A percentile compares a stretch with the other conserved stretches of the same genome.
phyloP scores from a whole-genome alignment of 352 stramenopile species.

The Pythium aristosporum region DNA sequence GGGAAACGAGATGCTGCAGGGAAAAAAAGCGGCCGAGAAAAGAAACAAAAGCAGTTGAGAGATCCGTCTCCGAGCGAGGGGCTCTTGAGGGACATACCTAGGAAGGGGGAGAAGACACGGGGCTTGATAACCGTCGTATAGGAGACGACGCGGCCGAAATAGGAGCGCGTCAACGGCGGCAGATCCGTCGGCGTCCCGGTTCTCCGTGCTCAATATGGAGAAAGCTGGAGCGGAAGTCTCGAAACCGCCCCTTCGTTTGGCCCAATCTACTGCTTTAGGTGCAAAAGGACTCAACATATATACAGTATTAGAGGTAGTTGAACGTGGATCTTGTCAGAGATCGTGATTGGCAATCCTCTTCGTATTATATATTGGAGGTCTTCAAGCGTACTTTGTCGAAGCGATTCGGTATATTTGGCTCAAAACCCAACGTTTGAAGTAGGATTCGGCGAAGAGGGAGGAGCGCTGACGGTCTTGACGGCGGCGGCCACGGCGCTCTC shows the following conservation, averaged over 20 bases:
- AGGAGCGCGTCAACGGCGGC: not conserved
- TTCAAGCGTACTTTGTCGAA: constrained; percentile 6
- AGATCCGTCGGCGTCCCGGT: not conserved
- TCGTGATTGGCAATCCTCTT: constrained; percentile 5
- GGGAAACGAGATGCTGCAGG: not conserved
- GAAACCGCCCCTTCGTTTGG: constrained; percentile 14
- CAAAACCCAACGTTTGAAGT: not conserved
- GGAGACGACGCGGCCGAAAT: not conserved
- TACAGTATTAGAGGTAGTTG: constrained; percentile 8
- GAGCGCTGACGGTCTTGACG: not conserved
- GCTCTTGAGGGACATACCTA: not conserved
- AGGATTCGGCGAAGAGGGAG: not conserved
- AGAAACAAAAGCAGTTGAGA: not conserved
- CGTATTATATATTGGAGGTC: constrained; percentile 13
- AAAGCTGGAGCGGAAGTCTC: not conserved
- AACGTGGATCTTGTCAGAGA: not conserved
- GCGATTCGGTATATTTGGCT: not conserved
- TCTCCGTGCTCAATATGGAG: not conserved
- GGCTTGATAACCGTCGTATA: constrained; percentile 1
- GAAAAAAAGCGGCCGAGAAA: too few relatives aligned
- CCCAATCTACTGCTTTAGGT: constrained; percentile 10
- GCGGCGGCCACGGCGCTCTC: not conserved
- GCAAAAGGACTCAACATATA: constrained; percentile 12
- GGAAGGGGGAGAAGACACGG: not conserved
- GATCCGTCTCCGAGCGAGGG: not conserved